Evolutionary conservation across 331 rosid species (phyloP).

Genomic region (Malus hybrid): DNA sequence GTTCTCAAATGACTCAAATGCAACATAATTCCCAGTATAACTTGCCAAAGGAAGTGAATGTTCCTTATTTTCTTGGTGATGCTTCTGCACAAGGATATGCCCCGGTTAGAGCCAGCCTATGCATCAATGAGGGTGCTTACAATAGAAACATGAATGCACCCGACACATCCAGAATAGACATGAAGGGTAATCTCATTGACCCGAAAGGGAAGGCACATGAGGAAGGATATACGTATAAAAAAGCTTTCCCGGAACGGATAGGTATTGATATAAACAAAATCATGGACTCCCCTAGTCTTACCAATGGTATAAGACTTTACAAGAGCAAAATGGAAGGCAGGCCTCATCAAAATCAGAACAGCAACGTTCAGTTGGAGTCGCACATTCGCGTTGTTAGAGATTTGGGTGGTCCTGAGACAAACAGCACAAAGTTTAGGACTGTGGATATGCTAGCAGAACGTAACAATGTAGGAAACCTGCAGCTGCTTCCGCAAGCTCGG

Average conservation of each 20-base stretch:
- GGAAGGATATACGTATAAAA: background rate
- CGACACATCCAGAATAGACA: background rate
- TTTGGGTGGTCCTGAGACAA: background rate
- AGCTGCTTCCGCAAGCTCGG: slow-evolving; percentile 12
- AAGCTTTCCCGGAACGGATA: background rate
- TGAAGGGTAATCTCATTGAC: background rate
- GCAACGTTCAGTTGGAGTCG: slow-evolving; percentile 6
- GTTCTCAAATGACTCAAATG: background rate
- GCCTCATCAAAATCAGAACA: background rate
- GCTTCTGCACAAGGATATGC: slow-evolving; percentile 7
- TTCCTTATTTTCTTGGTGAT: background rate
- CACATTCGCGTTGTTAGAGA: slow-evolving; percentile 14
- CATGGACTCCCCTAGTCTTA: background rate
- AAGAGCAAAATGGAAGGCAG: background rate
- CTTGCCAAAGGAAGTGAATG: background rate
- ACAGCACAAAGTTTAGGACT: background rate
- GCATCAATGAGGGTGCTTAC: background rate
- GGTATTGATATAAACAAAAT: background rate
- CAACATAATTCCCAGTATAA: background rate
- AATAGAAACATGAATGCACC: slow-evolving; percentile 1
- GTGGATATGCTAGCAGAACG: slow-evolving; percentile 5
- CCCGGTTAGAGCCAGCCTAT: background rate
- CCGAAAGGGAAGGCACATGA: background rate
- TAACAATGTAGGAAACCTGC: background rate
- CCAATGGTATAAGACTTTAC: background rate